Percentiles rank a stretch among this genome's conserved stretches.
phyloP scores from a whole-genome alignment of 495 filamentous ascomycete species.

The Tuber indicum region DNA sequence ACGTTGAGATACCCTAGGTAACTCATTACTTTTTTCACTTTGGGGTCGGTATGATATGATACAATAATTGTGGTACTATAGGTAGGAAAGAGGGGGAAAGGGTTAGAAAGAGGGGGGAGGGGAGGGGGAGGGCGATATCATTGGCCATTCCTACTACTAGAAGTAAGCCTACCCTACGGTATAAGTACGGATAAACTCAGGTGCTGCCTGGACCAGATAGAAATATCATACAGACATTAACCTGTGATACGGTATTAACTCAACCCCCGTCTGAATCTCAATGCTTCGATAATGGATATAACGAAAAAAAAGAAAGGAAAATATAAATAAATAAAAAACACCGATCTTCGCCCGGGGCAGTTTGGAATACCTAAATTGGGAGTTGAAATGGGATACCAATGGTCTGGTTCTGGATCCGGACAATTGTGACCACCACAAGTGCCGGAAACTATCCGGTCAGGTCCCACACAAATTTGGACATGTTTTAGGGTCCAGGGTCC shows the following conservation, averaged over 20 bases:
- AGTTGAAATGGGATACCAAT: background rate
- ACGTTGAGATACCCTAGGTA: background rate
- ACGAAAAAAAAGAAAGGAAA: background rate
- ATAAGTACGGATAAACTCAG: background rate
- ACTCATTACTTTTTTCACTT: background rate
- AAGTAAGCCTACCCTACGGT: background rate
- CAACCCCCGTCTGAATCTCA: background rate
- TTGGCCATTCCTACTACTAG: background rate
- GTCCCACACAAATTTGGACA: background rate
- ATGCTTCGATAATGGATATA: background rate
- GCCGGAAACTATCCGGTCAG: background rate
- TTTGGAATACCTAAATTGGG: conserved; percentile 1
- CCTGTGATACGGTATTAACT: background rate
- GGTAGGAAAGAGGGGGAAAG: background rate
- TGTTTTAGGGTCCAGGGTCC: background rate
- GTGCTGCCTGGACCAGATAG: background rate
- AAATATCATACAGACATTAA: background rate
- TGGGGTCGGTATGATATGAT: too few species aligned
- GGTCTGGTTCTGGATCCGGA: background rate
- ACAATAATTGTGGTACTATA: background rate
- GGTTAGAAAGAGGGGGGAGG: background rate
- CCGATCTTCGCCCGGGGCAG: background rate
- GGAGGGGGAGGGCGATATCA: background rate
- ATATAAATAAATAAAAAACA: background rate
- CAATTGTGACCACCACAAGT: background rate